Conservation (phyloP, 2,329 filamentous ascomycete genomes). For the Dichotomopilus funicola region DNA sequence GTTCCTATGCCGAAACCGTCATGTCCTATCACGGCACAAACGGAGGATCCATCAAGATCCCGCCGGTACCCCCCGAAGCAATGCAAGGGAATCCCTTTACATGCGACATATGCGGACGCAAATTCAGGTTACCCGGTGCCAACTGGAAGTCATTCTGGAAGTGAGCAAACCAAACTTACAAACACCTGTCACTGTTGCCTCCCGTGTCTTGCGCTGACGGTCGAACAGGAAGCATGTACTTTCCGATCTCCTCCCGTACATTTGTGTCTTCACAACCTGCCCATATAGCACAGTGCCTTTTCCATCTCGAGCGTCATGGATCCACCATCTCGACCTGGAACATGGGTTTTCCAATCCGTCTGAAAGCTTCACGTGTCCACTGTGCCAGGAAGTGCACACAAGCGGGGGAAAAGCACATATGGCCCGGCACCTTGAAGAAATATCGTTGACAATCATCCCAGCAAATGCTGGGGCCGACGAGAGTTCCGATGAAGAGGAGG, state of each 20-base stretch:
- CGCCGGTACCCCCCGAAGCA: not conserved
- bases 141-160: no score
- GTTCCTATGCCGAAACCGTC: constrained; percentile 1
- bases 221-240: not conserved
- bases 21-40: constrained; percentile 2
- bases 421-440: constrained; percentile 1
- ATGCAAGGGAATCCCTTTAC: not conserved
- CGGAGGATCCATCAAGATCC: constrained; percentile 3
- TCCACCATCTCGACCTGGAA: not conserved
- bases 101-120: not conserved
- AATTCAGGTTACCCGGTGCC: not conserved
- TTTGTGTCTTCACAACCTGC: not conserved
- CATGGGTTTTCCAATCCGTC: not conserved
- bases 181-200: not conserved
- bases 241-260: constrained; percentile 1
- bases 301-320: not conserved
- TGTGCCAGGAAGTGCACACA: not conserved
- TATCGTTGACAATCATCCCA: not conserved
- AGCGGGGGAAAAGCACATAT: not conserved
- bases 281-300: not conserved
- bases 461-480: not conserved
- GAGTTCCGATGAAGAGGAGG: not conserved
- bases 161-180: no score
- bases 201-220: not conserved
- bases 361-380: not conserved